Conservation (phyloP, 768 basidiomycete genomes). For the Tricholoma bakamatsutake region DNA sequence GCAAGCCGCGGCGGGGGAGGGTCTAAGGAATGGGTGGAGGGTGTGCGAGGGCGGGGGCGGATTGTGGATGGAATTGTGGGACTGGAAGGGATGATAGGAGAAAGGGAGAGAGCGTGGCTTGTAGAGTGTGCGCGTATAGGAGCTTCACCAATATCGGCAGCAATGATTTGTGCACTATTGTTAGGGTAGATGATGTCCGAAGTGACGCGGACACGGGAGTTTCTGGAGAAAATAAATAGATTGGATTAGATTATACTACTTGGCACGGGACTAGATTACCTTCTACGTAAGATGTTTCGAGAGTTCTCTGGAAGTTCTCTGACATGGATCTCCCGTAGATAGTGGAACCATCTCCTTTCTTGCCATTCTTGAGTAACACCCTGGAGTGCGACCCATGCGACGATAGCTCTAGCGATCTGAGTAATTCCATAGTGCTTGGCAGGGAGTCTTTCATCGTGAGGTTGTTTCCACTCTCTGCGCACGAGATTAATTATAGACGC, state of each 20-base stretch:
- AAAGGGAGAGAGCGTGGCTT: constrained; percentile 22
- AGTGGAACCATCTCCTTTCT: constrained; percentile 61
- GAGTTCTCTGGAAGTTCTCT: constrained; percentile 34
- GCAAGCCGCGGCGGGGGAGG: constrained; percentile 20
- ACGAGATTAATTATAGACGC: constrained; percentile 76
- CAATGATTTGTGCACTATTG: constrained; percentile 65
- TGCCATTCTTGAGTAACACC: constrained; percentile 79
- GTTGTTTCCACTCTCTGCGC: constrained; percentile 68
- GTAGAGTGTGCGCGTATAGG: constrained; percentile 11
- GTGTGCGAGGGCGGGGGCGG: constrained; percentile 4
- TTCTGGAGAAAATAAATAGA: constrained; percentile 18
- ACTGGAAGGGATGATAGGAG: constrained; percentile 12
- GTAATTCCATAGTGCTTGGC: constrained; percentile 56
- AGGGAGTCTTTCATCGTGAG: constrained; percentile 48
- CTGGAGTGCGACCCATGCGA: constrained; percentile 78
- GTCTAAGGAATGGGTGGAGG: neutral
- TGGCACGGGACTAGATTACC: constrained; percentile 18
- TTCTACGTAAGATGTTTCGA: constrained; percentile 26
- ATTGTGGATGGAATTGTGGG: constrained; percentile 9
- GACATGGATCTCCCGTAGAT: constrained; percentile 62
- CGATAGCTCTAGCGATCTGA: constrained; percentile 62
- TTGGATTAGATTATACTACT: neutral
- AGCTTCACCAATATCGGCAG: constrained; percentile 74
- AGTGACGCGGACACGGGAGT: constrained; percentile 66
- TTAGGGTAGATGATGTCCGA: constrained; percentile 67